Base-by-base conservation (phyloP, 2,329 filamentous ascomycete species). In the Zasmidium angulare region DNA sequence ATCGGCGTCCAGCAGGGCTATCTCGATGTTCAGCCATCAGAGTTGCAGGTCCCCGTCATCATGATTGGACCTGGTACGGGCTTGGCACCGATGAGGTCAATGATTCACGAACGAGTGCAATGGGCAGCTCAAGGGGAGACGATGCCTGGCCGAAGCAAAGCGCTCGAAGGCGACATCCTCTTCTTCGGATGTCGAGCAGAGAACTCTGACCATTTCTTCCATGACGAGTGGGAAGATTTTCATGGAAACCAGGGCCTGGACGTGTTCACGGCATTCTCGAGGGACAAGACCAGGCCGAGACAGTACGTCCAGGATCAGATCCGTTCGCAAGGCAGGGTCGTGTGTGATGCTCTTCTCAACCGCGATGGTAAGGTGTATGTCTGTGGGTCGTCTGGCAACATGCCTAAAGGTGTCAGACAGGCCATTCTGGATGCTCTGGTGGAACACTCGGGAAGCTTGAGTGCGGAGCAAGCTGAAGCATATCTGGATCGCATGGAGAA, bases 41-140 rank as follows among this genome's bases (percentile, higher is more conserved):
- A 85, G 65, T 68, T 80, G 0, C 71, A 75, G 2, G 77, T 72
- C 6, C 89, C 92, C 0, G 82, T 93, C 7, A 79, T 96, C 31
- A 86, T 93, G 69, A 85, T 97, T 55, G 91, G 88, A 1, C 90
- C 93, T 0, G 93, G 93, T 2, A 97, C 93, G 0, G 93, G 93
- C 6, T 79, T 97, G 29, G 93, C 93, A 0, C 93, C 93, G 0
- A 86, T 96, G 69, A 86, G 93, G 2, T 85, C 89, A 3, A 81
- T 97, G 66, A 81, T 95, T n/a, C 87, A 89, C 71, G 88, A 96
- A 66, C 88, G 91, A 23, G 68, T 73, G 20, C 56, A 65, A 9
- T 80, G 77, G 77, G 68, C 73, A 20, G 53, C 69, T 12, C 62
- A 74, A 4, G 19, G 24, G 12, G 49, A 17, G 7, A n/a, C n/a